Base-by-base conservation (phyloP, 768 basidiomycete genomes). In the Ephemerocybe angulata region DNA sequence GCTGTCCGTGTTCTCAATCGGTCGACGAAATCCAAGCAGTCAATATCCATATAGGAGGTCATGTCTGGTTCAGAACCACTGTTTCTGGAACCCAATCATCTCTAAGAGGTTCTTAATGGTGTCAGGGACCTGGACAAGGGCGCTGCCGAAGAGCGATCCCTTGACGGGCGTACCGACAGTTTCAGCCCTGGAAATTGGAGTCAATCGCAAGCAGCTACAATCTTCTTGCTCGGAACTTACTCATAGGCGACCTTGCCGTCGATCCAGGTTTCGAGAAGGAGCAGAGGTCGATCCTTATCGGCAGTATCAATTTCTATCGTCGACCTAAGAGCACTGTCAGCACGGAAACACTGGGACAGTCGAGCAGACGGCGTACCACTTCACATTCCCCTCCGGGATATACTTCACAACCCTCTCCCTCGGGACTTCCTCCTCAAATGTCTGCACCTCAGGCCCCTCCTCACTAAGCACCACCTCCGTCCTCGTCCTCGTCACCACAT, bases 261-360 rank as follows among this genome's bases (percentile, higher is more conserved):
- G 50, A 88, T 78, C 60, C 83, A 70, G 12, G 84, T 72, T 63
- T 87, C 82, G 13, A 90, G 60, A 24, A 72, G 72, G 17, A 88
- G 65, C 12, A 67, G 72, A 0, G 89, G 89, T 22, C 70, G 70
- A 28, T 72, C 63, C 4, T 67, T 60, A 59, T 85, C 72, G 27
- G 75, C 73, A 1, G 86, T 87, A 63, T 92, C 85, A 24, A 92
- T 72, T 64, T 88, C 86, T 42, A 92, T 77, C 0, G 83, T 68
- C 1, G 86, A 82, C 82, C 85, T 87, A 55, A 27, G 1, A 6
- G 42, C 5, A 25, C 10, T 33, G 12, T 35, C 11, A 37, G n/a
- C 22, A 21, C 15, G 31, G 2, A 13, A 54, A 31, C 7, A 21
- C n/a, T n/a, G n/a, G n/a, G n/a, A n/a, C n/a, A n/a, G n/a, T n/a